These are phyloP conservation scores for Cucumis hystrix DNA, from an alignment of 306 rosid species.

Conservation along the genomic window DNA sequence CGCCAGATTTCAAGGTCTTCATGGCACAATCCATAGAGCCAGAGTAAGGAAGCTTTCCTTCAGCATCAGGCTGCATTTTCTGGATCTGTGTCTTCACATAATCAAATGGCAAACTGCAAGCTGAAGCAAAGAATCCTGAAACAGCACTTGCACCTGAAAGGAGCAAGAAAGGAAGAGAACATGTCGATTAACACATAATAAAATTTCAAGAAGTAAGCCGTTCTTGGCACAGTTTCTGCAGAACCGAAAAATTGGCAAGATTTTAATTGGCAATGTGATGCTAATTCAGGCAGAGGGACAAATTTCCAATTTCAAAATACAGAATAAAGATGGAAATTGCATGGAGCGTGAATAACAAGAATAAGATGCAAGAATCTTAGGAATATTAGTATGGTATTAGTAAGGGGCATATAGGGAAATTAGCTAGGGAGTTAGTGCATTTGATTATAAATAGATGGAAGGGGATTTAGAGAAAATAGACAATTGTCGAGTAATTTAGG, in stretches of 20 bases:
- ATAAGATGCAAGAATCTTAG: not conserved
- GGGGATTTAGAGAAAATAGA: no score
- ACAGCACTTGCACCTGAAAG: slow-evolving; percentile 68
- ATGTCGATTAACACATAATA: not conserved
- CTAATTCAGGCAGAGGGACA: not conserved
- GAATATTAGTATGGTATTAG: no score
- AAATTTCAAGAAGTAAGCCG: not conserved
- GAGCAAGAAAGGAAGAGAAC: not conserved
- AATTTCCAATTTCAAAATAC: not conserved
- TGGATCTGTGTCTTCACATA: slow-evolving; percentile 94
- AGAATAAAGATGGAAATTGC: not conserved
- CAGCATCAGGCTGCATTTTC: slow-evolving; percentile 96
- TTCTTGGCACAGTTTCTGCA: not conserved
- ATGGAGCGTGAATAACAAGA: not conserved
- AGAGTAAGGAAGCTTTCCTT: slow-evolving; percentile 77
- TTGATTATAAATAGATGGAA: no score
- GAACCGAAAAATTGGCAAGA: not conserved
- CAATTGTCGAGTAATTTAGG: no score
- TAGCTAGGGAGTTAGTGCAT: no score
- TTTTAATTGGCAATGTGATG: not conserved
- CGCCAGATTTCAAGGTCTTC: slow-evolving; percentile 75
- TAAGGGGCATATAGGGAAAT: no score
- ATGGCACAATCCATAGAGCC: slow-evolving; percentile 75
- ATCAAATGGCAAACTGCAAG: slow-evolving; percentile 95
- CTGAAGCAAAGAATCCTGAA: slow-evolving; percentile 89